Conservation (phyloP, 768 basidiomycete species). For the Hortiboletus flavorubellus region DNA sequence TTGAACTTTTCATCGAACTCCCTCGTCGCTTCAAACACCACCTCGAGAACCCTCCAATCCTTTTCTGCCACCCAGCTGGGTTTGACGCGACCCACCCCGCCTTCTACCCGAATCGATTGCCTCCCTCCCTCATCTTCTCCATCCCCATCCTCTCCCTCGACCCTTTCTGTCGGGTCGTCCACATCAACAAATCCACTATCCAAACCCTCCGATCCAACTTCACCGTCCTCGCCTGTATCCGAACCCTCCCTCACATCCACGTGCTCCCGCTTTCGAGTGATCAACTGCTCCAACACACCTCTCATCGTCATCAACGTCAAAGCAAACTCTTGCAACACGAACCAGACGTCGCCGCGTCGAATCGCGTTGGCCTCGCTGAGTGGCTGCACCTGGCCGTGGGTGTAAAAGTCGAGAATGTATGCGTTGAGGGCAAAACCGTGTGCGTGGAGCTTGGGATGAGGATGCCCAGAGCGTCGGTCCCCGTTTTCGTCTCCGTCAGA, state of each 20-base stretch:
- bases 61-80: conserved; percentile 40
- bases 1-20: conserved; percentile 61
- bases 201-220: conserved; percentile 12
- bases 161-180: conserved; percentile 29
- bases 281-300: conserved; percentile 46
- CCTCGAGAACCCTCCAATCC: conserved; percentile 57
- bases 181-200: conserved; percentile 34
- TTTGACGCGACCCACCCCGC: conserved; percentile 10
- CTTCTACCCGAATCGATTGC: background rate
- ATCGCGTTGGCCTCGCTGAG: conserved; percentile 54
- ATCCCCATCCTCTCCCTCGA: conserved; percentile 15
- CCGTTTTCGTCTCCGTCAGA: background rate
- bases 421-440: conserved; percentile 49
- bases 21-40: conserved; percentile 39
- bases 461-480: background rate
- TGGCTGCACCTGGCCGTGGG: conserved; percentile 54
- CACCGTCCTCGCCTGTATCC: conserved; percentile 14
- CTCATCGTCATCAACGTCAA: conserved; percentile 49
- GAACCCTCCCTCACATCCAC: conserved; percentile 9
- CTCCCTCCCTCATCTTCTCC: conserved; percentile 23
- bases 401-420: conserved; percentile 66
- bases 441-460: background rate
- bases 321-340: conserved; percentile 54
- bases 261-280: conserved; percentile 28
- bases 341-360: conserved; percentile 64